Conservation (phyloP, 768 basidiomycete genomes). For the Suillus tomentosus region DNA sequence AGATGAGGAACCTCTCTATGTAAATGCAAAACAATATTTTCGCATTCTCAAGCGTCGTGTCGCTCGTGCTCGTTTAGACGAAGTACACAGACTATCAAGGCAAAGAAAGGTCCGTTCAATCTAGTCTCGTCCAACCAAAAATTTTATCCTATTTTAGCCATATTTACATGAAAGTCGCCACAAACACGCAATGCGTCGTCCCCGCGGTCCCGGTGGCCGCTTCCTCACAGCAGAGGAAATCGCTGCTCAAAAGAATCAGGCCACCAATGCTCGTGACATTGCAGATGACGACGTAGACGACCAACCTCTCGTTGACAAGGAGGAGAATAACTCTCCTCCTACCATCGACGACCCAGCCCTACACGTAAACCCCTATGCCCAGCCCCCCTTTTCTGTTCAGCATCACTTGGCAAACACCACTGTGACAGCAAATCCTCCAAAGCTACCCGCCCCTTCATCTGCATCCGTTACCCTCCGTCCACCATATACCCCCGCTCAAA, state of each 20-base stretch:
- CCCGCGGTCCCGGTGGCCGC: constrained; percentile 94
- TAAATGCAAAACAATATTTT: constrained; percentile 99
- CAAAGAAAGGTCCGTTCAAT: constrained; percentile 76
- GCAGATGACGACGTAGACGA: constrained; percentile 41
- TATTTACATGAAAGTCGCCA: constrained; percentile 98
- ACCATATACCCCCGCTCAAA: constrained; percentile 59
- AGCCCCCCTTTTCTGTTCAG: constrained; percentile 22
- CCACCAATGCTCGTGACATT: constrained; percentile 43
- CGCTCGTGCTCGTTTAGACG: constrained; percentile 89
- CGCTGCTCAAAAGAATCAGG: constrained; percentile 68
- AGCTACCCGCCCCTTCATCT: constrained; percentile 35
- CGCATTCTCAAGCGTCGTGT: constrained; percentile 95
- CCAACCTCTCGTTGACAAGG: constrained; percentile 15
- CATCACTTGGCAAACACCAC: constrained; percentile 22
- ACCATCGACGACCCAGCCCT: constrained; percentile 22
- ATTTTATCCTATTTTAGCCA: constrained; percentile 54
- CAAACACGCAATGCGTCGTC: constrained; percentile 96
- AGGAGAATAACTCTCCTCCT: constrained; percentile 23
- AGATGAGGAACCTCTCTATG: constrained; percentile 98
- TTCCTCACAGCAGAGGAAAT: constrained; percentile 98
- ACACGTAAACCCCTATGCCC: constrained; percentile 27
- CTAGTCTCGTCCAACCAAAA: not conserved
- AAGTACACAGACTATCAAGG: constrained; percentile 88
- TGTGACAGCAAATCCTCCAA: constrained; percentile 24
- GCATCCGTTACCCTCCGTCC: constrained; percentile 52